A percentile compares a stretch with the other conserved stretches of the same genome.
Conservation (phyloP, 1,284 basidiomycete species). For the Amylostereum chailletii region DNA sequence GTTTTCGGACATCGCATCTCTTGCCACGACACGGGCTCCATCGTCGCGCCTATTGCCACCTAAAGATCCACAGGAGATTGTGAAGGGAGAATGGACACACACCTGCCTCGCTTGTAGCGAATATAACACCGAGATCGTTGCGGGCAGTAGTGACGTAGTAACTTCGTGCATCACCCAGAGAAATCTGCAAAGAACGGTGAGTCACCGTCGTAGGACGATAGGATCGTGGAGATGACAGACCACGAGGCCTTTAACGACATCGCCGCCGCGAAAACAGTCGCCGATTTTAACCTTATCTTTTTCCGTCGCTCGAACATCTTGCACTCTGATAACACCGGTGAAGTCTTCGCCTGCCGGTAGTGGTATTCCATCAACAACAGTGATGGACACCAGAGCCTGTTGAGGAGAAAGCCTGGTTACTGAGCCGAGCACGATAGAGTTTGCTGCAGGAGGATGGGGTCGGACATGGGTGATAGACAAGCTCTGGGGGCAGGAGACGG, state of each 20-base stretch:
- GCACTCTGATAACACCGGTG: slow-evolving; percentile 82
- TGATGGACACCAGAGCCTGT: slow-evolving; percentile 84
- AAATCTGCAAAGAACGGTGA: slow-evolving; percentile 48
- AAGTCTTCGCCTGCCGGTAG: slow-evolving; percentile 89
- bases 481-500: slow-evolving; percentile 33
- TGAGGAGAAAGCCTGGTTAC: slow-evolving; percentile 82
- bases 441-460: slow-evolving; percentile 62
- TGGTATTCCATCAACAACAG: slow-evolving; percentile 86
- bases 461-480: slow-evolving; percentile 51
- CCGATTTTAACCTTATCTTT: slow-evolving; percentile 90
- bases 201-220: neutral
- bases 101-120: slow-evolving; percentile 79
- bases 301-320: slow-evolving; percentile 90
- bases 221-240: slow-evolving; percentile 39
- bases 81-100: slow-evolving; percentile 13
- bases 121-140: slow-evolving; percentile 90
- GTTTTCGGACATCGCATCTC: slow-evolving; percentile 87
- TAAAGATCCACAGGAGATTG: neutral
- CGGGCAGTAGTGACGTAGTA: slow-evolving; percentile 94
- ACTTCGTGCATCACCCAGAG: slow-evolving; percentile 85
- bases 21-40: slow-evolving; percentile 84
- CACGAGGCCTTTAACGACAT: slow-evolving; percentile 89
- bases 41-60: slow-evolving; percentile 51
- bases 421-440: slow-evolving; percentile 69
- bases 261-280: slow-evolving; percentile 93